Evolutionary conservation across 495 filamentous ascomycete genomes (phyloP).

Genomic region (Xylaria bambusicola): DNA sequence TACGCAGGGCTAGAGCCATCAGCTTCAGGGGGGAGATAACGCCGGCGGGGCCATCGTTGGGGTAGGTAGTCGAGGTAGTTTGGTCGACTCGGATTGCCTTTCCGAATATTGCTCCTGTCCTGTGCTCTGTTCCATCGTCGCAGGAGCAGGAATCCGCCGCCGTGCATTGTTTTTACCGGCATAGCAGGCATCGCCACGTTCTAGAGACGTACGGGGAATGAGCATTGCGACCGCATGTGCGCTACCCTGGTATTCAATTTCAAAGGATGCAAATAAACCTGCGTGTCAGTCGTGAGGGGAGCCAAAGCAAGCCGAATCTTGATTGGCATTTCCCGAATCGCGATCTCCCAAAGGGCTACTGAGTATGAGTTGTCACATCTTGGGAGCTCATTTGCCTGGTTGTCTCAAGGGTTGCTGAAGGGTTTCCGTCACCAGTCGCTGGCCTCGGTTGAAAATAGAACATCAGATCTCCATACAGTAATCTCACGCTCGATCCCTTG

Average conservation of each 20-base stretch:
- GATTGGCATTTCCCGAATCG: slow-evolving; percentile 4
- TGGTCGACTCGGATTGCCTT: slow-evolving; percentile 11
- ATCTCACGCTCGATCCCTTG: slow-evolving; percentile 8
- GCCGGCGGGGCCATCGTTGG: slow-evolving; percentile 6
- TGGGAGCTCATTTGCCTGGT: background rate
- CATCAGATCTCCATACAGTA: slow-evolving; percentile 17
- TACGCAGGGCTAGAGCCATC: slow-evolving; percentile 2
- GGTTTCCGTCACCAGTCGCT: no score
- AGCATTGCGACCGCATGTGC: slow-evolving; percentile 17
- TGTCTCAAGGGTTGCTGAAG: background rate
- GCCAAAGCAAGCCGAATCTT: slow-evolving; percentile 2
- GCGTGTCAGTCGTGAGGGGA: background rate
- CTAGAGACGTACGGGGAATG: slow-evolving; percentile 19
- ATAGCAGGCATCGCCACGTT: slow-evolving; percentile 23
- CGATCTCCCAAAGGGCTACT: no score
- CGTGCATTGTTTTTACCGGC: slow-evolving; percentile 23
- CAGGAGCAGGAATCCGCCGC: slow-evolving; percentile 16
- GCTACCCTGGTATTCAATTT: slow-evolving; percentile 10
- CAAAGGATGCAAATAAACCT: slow-evolving; percentile 8
- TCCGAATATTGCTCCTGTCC: slow-evolving; percentile 17
- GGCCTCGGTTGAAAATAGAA: background rate
- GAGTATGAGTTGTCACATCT: slow-evolving; percentile 10
- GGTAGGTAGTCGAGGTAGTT: background rate
- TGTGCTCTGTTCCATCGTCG: slow-evolving; percentile 14
- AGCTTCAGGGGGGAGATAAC: background rate